A percentile compares a stretch with the other conserved stretches of the same genome.
These are phyloP conservation scores for Venturiaceae sp. DNA, from an alignment of 2,329 filamentous ascomycete genomes.

Conservation along the genomic window DNA sequence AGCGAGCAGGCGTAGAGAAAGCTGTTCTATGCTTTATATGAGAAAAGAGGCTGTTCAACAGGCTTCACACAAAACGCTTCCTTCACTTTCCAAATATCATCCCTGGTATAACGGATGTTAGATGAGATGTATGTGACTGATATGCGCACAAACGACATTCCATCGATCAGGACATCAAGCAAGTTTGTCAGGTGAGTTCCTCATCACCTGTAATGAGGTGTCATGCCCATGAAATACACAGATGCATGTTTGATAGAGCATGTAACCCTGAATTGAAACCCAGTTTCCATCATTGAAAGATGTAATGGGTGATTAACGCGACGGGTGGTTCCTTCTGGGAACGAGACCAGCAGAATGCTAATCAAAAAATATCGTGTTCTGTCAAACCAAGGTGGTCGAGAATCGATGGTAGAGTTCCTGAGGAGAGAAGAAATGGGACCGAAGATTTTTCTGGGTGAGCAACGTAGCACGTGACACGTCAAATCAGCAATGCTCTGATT, in stretches of 20 bases:
- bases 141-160: no score
- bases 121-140: no score
- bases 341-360: conserved; percentile 5
- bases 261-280: conserved; percentile 8
- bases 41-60: no score
- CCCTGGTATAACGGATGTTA: no score
- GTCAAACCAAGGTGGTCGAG: conserved; percentile 4
- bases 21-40: background rate
- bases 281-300: background rate
- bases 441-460: background rate
- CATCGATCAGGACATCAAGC: no score
- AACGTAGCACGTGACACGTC: background rate
- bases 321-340: conserved; percentile 1
- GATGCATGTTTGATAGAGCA: background rate
- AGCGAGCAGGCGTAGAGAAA: background rate
- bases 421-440: background rate
- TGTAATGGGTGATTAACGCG: conserved; percentile 7
- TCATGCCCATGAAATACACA: background rate
- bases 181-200: background rate
- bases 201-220: background rate
- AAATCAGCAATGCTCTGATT: background rate
- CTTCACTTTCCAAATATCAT: no score
- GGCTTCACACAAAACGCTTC: no score
- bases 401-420: background rate
- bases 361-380: conserved; percentile 1